Percentiles rank a stretch among this genome's conserved stretches.
These are phyloP conservation scores for Ganoderma meredithae DNA, from an alignment of 1,284 basidiomycete species.

Conservation along the genomic window DNA sequence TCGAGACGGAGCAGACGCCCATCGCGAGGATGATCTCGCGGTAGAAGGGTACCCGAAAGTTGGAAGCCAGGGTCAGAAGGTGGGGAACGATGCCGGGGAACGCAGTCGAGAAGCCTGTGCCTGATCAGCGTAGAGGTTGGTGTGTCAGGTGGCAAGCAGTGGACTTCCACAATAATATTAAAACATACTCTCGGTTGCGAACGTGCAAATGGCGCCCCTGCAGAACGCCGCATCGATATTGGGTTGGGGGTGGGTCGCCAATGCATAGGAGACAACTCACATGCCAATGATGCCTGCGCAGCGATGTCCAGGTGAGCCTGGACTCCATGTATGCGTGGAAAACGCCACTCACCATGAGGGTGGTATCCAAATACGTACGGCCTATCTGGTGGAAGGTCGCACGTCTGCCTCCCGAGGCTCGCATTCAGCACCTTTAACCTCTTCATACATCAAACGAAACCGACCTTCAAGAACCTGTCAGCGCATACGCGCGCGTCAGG, in stretches of 20 bases:
- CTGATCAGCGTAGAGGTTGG: conserved; percentile 46
- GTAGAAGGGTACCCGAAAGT: conserved; percentile 94
- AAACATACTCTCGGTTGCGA: conserved; percentile 85
- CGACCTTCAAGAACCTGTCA: conserved; percentile 66
- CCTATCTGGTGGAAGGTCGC: conserved; percentile 88
- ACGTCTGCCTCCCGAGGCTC: conserved; percentile 59
- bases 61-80: conserved; percentile 88
- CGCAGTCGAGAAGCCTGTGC: conserved; percentile 89
- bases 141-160: not conserved
- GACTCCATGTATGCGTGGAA: not conserved
- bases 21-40: conserved; percentile 88
- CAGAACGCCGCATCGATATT: not conserved
- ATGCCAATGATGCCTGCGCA: conserved; percentile 87
- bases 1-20: conserved; percentile 94
- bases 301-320: not conserved
- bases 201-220: conserved; percentile 93
- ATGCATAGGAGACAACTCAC: conserved; percentile 52
- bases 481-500: not conserved
- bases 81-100: conserved; percentile 96
- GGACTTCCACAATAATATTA: not conserved
- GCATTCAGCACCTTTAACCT: not conserved
- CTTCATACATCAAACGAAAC: conserved; percentile 6
- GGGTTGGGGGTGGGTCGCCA: not conserved
- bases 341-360: conserved; percentile 79
- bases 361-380: conserved; percentile 98